These are phyloP conservation scores for Pelagophyceae sp. DNA, from an alignment of 352 stramenopile species.

Conservation along the genomic window DNA sequence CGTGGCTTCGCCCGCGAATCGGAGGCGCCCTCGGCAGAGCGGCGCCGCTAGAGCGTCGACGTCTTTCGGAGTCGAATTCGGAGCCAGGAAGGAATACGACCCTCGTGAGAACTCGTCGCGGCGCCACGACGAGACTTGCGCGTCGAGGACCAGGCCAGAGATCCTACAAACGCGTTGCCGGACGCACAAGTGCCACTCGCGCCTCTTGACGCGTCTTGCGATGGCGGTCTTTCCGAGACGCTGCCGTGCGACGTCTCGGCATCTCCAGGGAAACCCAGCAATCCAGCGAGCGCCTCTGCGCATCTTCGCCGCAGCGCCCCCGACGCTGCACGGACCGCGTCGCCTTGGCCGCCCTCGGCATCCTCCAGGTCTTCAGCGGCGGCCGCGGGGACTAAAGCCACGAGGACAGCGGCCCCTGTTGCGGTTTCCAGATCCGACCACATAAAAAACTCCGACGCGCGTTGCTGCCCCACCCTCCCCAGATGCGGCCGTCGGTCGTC, in stretches of 20 bases:
- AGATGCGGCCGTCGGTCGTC: background rate
- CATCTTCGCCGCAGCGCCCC: too few species aligned
- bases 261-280: too few species aligned
- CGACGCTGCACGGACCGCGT: background rate
- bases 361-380: background rate
- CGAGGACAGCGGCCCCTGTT: background rate
- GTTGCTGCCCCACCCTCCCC: background rate
- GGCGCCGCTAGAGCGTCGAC: slow-evolving; percentile 3
- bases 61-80: background rate
- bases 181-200: too few species aligned
- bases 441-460: slow-evolving; percentile 2
- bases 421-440: background rate
- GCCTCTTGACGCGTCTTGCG: too few species aligned
- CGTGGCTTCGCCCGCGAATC: slow-evolving; percentile 10
- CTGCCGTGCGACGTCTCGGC: too few species aligned
- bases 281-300: too few species aligned
- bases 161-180: too few species aligned
- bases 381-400: background rate
- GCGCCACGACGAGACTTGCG: background rate
- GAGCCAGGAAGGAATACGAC: background rate
- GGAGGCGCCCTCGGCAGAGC: background rate
- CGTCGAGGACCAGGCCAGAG: background rate
- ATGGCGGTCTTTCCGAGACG: too few species aligned
- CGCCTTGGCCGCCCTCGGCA: background rate
- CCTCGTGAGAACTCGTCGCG: background rate